phyloP scores from a whole-genome alignment of 176 grass and related monocot genomes.

The Echinochloa phyllopogon region DNA sequence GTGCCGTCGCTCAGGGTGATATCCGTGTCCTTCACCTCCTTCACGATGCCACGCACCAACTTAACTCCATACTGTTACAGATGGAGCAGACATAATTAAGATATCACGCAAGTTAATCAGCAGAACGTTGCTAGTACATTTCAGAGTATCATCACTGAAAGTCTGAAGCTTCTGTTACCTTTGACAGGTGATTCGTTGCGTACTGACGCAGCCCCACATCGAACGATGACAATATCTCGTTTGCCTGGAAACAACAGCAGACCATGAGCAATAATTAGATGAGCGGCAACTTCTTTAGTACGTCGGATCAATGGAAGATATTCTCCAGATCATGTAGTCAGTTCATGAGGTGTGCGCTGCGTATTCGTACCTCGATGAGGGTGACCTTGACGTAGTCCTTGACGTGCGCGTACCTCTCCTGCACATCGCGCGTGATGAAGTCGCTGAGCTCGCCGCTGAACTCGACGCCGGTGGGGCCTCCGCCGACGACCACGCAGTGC shows the following conservation, averaged over 20 bases:
- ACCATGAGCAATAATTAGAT: neutral
- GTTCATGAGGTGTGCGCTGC: neutral
- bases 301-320: neutral
- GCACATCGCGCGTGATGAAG: slow-evolving; percentile 86
- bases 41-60: slow-evolving; percentile 73
- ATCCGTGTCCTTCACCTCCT: slow-evolving; percentile 67
- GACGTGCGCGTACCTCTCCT: slow-evolving; percentile 75
- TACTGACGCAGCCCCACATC: slow-evolving; percentile 78
- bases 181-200: slow-evolving; percentile 81
- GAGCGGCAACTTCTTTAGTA: neutral
- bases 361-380: slow-evolving; percentile 75
- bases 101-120: neutral
- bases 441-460: slow-evolving; percentile 97
- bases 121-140: neutral
- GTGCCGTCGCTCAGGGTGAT: slow-evolving; percentile 76
- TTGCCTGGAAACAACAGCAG: slow-evolving; percentile 53
- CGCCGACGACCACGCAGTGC: slow-evolving; percentile 89
- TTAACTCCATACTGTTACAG: slow-evolving; percentile 73
- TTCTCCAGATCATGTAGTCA: neutral
- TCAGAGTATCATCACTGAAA: neutral
- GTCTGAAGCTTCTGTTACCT: slow-evolving; percentile 39
- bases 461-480: slow-evolving; percentile 92
- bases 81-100: neutral
- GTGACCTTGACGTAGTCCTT: slow-evolving; percentile 94
- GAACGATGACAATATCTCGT: slow-evolving; percentile 91